Conservation (phyloP, 2,329 filamentous ascomycete genomes). For the Fusarium veterinarium region DNA sequence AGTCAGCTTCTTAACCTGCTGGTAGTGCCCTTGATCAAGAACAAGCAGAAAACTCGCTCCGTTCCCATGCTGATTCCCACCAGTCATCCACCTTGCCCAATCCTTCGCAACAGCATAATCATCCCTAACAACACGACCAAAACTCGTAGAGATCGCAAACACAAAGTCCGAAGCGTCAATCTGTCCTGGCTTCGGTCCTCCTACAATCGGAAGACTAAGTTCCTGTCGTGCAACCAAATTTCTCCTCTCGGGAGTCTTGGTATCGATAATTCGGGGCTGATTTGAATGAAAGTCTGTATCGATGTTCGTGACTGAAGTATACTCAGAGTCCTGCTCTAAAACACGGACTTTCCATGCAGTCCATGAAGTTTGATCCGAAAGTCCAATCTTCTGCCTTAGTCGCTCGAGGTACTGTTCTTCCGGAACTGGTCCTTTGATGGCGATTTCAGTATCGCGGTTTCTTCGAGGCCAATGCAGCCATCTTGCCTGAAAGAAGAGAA, state of each 20-base stretch:
- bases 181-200: constrained; percentile 46
- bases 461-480: constrained; percentile 21
- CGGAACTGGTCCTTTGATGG: constrained; percentile 35
- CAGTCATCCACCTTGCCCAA: constrained; percentile 60
- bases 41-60: constrained; percentile 57
- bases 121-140: constrained; percentile 52
- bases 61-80: constrained; percentile 54
- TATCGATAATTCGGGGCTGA: constrained; percentile 44
- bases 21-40: constrained; percentile 52
- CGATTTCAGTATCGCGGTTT: constrained; percentile 14
- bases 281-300: constrained; percentile 48
- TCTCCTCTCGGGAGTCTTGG: constrained; percentile 39
- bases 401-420: constrained; percentile 51
- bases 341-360: constrained; percentile 49
- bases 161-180: constrained; percentile 56
- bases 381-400: constrained; percentile 42
- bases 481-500: constrained; percentile 42
- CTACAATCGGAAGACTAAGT: constrained; percentile 50
- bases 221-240: constrained; percentile 46
- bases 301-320: constrained; percentile 46
- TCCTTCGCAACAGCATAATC: constrained; percentile 55
- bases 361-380: constrained; percentile 50
- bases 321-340: constrained; percentile 44
- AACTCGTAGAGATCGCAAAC: constrained; percentile 59
- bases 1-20: constrained; percentile 49